Base-by-base conservation (phyloP, 1,284 basidiomycete genomes). In the Malassezia japonica region DNA sequence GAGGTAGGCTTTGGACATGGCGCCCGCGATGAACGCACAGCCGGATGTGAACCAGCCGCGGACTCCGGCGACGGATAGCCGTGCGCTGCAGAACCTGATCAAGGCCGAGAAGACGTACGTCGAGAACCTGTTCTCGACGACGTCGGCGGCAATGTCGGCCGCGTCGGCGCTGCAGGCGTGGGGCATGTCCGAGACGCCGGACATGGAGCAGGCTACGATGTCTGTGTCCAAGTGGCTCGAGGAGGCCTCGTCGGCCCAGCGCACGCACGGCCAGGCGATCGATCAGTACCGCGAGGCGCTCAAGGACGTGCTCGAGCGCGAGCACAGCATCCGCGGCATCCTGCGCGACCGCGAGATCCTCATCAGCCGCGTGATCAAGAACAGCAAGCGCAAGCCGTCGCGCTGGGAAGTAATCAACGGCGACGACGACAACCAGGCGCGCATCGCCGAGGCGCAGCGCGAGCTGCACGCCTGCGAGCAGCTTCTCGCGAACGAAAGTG, bases 261-360 rank as follows among this genome's bases (percentile, higher is more conserved):
- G 64, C 25, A 67, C 67, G 23, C 74, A 75, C 55, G 65, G 73
- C 10, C 62, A 67, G 40, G 67, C 74, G 16, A 66, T 76, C 45
- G 58, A 69, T 25, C 58, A 67, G 43, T 76, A 75, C 58, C 70
- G 75, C 39, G 61, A 60, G n/a, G 67, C 72, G 16, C 66, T 76
- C 54, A 75, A 75, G 56, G 74, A 75, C 48, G 71, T 76, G 21
- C 65, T 74, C 38, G 74, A 73, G 25, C 70, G 75, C 40, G 75
- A 76, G 60, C 61, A 65, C 31, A 70, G 68, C 50, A 66, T 76
- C 46, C 63, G 68, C 28, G 70, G 62, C 44, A 73, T 76, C 29
- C 63, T 75, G 15, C 62, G 74, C 20, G 75, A 76, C 47, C 69
- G 75, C 25, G 75, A 76, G 59, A 76, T 76, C 44, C 62, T 76